Evolutionary conservation across 768 basidiomycete genomes (phyloP).

Genomic region (Amanita jacksonii): DNA sequence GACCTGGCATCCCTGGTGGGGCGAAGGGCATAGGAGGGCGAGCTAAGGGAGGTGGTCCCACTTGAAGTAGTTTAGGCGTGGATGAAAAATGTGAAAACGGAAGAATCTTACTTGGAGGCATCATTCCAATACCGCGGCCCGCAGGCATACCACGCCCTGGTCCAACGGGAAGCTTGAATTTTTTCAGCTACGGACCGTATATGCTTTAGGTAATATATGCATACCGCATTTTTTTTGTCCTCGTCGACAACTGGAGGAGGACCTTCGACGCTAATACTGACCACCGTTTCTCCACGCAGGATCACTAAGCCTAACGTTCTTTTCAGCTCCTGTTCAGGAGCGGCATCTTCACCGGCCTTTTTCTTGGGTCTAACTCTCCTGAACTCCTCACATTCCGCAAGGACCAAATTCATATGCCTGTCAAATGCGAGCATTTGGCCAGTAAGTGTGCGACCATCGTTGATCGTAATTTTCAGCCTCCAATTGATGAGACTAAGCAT

Average conservation of each 20-base stretch:
- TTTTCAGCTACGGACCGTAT: conserved; percentile 5
- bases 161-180: conserved; percentile 63
- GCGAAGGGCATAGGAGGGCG: conserved; percentile 62
- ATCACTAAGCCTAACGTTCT: conserved; percentile 95
- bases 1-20: conserved; percentile 77
- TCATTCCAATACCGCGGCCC: conserved; percentile 94
- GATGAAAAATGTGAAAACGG: too few relatives aligned
- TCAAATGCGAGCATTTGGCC: conserved; percentile 99
- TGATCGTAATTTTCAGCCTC: conserved; percentile 94
- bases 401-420: conserved; percentile 98
- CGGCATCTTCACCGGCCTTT: conserved; percentile 72
- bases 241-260: conserved; percentile 89
- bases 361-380: conserved; percentile 88
- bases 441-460: conserved; percentile 90
- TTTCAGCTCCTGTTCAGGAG: conserved; percentile 88
- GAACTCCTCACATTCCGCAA: conserved; percentile 98
- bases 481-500: conserved; percentile 98
- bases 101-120: conserved; percentile 79
- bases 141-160: conserved; percentile 95
- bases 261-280: conserved; percentile 90
- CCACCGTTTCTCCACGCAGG: conserved; percentile 91
- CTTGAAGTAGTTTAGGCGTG: conserved; percentile 24
- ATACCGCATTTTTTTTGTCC: conserved; percentile 74
- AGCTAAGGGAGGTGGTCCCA: conserved; percentile 49
- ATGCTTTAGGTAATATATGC: conserved; percentile 16